Conservation (phyloP, 1,139 yeast genomes). For the Blastobotrys persicus region DNA sequence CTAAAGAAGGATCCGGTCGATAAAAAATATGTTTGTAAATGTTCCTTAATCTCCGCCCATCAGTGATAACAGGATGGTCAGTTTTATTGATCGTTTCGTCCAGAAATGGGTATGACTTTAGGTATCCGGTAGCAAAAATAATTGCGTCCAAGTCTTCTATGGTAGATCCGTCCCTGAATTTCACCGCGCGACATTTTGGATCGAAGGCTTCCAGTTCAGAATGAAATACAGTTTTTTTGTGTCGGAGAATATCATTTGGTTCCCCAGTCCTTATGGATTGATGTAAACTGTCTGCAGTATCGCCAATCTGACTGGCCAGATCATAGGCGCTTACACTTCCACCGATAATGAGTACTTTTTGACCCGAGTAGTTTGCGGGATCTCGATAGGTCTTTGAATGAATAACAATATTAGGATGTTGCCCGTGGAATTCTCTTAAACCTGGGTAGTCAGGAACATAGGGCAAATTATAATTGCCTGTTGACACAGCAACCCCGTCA, state of each 20-base stretch:
- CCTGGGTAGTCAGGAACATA: conserved; percentile 55
- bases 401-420: conserved; percentile 47
- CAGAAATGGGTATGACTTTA: conserved; percentile 49
- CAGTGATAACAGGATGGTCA: conserved; percentile 39
- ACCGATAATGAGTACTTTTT: conserved; percentile 55
- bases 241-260: conserved; percentile 13
- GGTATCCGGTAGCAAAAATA: conserved; percentile 67
- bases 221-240: not conserved
- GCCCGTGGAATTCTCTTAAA: conserved; percentile 47
- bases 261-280: conserved; percentile 45
- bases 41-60: conserved; percentile 48
- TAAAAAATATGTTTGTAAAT: conserved; percentile 54
- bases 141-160: conserved; percentile 45
- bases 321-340: conserved; percentile 64
- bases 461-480: conserved; percentile 59
- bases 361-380: conserved; percentile 40
- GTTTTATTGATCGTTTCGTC: conserved; percentile 22
- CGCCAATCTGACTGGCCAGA: conserved; percentile 51
- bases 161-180: conserved; percentile 22
- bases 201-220: conserved; percentile 17
- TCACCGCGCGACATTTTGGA: conserved; percentile 13
- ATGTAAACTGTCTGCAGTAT: conserved; percentile 43
- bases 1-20: conserved; percentile 55
- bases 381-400: conserved; percentile 62
- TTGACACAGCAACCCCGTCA: conserved; percentile 57